phyloP scores from a whole-genome alignment of 2,329 filamentous ascomycete species.

The Gaeumannomyces tritici region DNA sequence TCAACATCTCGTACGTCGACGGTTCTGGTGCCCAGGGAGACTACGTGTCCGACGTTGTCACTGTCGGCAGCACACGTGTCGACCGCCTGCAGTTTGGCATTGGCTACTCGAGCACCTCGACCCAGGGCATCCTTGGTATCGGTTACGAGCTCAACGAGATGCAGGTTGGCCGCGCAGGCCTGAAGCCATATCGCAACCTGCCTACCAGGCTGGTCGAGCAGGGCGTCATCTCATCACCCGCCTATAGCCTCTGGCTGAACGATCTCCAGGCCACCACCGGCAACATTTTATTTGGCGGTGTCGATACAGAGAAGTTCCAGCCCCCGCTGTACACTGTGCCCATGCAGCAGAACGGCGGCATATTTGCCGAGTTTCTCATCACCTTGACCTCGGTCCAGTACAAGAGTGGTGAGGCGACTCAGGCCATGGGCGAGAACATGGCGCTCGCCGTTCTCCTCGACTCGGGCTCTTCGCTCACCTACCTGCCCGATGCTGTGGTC shows the following conservation, averaged over 20 bases:
- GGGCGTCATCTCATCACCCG: slow-evolving; percentile 53
- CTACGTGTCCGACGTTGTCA: slow-evolving; percentile 68
- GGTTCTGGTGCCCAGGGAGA: slow-evolving; percentile 68
- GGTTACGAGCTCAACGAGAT: slow-evolving; percentile 77
- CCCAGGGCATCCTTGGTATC: slow-evolving; percentile 74
- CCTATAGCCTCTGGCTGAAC: slow-evolving; percentile 69
- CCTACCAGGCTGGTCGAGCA: slow-evolving; percentile 53
- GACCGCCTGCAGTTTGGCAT: slow-evolving; percentile 60
- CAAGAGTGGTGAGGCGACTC: slow-evolving; percentile 18
- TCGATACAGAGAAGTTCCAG: slow-evolving; percentile 56
- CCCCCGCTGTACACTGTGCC: slow-evolving; percentile 59
- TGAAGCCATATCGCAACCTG: slow-evolving; percentile 55
- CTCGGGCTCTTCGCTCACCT: slow-evolving; percentile 58
- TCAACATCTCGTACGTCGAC: slow-evolving; percentile 85
- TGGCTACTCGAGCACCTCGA: slow-evolving; percentile 51
- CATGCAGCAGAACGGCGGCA: slow-evolving; percentile 43
- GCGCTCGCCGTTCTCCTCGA: slow-evolving; percentile 60
- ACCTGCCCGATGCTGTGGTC: slow-evolving; percentile 49
- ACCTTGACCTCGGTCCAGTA: slow-evolving; percentile 52
- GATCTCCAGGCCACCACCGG: slow-evolving; percentile 57
- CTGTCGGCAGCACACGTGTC: slow-evolving; percentile 44
- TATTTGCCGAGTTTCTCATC: slow-evolving; percentile 56
- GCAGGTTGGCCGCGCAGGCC: slow-evolving; percentile 48
- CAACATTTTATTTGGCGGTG: slow-evolving; percentile 64
- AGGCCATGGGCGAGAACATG: slow-evolving; percentile 32